These are phyloP conservation scores for Nitzschia sp. DNA, from an alignment of 108 stramenopile genomes.

Conservation along the genomic window DNA sequence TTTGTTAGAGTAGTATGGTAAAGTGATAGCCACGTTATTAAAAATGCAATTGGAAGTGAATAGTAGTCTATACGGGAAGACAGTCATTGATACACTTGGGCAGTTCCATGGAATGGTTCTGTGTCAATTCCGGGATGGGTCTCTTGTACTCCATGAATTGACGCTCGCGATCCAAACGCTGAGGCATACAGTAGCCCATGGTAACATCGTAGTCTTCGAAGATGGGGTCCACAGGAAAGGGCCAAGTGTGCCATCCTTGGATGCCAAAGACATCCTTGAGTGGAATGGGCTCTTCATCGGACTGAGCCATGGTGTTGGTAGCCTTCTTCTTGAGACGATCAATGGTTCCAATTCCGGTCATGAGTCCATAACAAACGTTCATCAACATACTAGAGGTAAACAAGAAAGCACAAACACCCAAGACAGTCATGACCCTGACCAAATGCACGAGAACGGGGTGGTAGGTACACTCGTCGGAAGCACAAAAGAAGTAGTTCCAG, in stretches of 20 bases:
- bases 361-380: conserved; percentile 85
- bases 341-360: conserved; percentile 89
- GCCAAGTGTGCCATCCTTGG: conserved; percentile 77
- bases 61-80: conserved; percentile 51
- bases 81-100: conserved; percentile 54
- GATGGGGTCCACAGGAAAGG: conserved; percentile 80
- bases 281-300: conserved; percentile 81
- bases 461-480: conserved; percentile 63
- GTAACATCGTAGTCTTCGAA: conserved; percentile 83
- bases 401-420: conserved; percentile 62
- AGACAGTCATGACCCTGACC: conserved; percentile 72
- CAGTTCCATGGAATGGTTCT: conserved; percentile 37
- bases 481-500: conserved; percentile 78
- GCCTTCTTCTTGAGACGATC: conserved; percentile 89
- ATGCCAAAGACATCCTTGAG: conserved; percentile 88
- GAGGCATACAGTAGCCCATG: conserved; percentile 79
- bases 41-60: too few species aligned
- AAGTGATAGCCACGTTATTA: too few species aligned
- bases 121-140: conserved; percentile 36
- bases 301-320: conserved; percentile 78
- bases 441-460: conserved; percentile 65
- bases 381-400: conserved; percentile 85
- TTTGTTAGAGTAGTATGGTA: too few species aligned
- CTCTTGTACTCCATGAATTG: conserved; percentile 55
- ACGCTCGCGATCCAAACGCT: conserved; percentile 69